phyloP scores from a whole-genome alignment of 129 eudicot species.

The Chrysanthemum makinoi region DNA sequence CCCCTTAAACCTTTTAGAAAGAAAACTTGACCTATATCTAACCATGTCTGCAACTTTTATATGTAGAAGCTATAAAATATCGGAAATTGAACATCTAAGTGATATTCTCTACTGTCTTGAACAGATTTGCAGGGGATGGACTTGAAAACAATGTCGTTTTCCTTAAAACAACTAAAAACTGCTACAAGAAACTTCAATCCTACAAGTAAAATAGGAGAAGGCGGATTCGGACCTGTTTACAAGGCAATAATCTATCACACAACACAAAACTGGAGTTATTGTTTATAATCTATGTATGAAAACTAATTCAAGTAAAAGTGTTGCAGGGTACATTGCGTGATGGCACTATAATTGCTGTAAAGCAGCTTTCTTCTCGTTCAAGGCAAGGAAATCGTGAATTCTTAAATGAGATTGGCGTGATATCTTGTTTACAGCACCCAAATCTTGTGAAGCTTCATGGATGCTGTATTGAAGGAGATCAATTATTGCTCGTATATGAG shows the following conservation, averaged over 20 bases:
- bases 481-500: constrained; percentile 45
- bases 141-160: constrained; percentile 31
- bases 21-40: not conserved
- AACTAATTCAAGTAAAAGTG: constrained; percentile 4
- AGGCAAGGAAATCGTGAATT: constrained; percentile 49
- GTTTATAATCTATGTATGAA: constrained; percentile 3
- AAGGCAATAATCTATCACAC: constrained; percentile 29
- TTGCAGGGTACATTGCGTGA: constrained; percentile 41
- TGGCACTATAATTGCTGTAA: constrained; percentile 46
- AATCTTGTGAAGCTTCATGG: constrained; percentile 49
- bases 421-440: constrained; percentile 45
- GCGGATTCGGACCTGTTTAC: constrained; percentile 50
- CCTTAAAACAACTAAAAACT: constrained; percentile 38
- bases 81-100: too few relatives aligned
- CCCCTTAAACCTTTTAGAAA: not conserved
- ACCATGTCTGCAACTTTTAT: not conserved
- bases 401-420: constrained; percentile 42
- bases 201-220: constrained; percentile 42
- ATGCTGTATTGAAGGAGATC: constrained; percentile 45
- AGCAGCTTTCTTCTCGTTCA: constrained; percentile 45
- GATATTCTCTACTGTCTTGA: not conserved
- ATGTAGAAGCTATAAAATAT: not conserved
- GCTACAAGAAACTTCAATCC: constrained; percentile 40
- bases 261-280: not conserved
- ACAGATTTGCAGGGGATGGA: constrained; percentile 40